A percentile compares a stretch with the other conserved stretches of the same genome.
These are phyloP conservation scores for Straminergon stramineum DNA, from an alignment of 225 moss, liverwort and hornwort genomes.

Conservation along the genomic window DNA sequence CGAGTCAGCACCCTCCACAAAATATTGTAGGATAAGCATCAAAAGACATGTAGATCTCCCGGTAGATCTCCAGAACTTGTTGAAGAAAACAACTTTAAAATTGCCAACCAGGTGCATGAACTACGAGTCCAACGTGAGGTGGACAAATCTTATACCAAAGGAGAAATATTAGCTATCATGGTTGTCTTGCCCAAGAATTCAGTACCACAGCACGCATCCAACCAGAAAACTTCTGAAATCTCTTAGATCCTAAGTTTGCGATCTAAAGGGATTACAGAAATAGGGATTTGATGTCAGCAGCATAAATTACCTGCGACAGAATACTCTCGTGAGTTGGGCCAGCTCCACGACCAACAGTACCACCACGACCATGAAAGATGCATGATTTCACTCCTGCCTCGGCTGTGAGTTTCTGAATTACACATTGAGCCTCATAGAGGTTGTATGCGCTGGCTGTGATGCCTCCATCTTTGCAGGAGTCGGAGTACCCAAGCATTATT, in stretches of 20 bases:
- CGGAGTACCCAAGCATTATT: slow-evolving; percentile 96
- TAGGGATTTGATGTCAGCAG: background rate
- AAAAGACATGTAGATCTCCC: background rate
- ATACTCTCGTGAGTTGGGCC: slow-evolving; percentile 99
- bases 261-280: background rate
- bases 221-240: background rate
- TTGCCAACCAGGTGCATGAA: background rate
- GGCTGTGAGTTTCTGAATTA: slow-evolving; percentile 70
- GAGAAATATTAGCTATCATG: background rate
- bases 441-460: slow-evolving; percentile 94
- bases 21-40: background rate
- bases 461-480: slow-evolving; percentile 99
- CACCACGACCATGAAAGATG: slow-evolving; percentile 97
- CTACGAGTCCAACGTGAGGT: background rate
- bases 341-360: slow-evolving; percentile 98
- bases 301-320: slow-evolving; percentile 67
- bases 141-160: background rate
- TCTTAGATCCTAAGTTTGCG: background rate
- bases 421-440: slow-evolving; percentile 88
- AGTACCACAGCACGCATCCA: background rate
- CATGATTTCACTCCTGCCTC: slow-evolving; percentile 79
- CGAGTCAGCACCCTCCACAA: background rate
- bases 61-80: background rate
- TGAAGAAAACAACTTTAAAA: background rate
- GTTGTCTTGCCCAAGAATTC: background rate